A percentile compares a stretch with the other conserved stretches of the same genome.
Conservation (phyloP, 805 yeast species). For the Zygotorulaspora danielsina region DNA sequence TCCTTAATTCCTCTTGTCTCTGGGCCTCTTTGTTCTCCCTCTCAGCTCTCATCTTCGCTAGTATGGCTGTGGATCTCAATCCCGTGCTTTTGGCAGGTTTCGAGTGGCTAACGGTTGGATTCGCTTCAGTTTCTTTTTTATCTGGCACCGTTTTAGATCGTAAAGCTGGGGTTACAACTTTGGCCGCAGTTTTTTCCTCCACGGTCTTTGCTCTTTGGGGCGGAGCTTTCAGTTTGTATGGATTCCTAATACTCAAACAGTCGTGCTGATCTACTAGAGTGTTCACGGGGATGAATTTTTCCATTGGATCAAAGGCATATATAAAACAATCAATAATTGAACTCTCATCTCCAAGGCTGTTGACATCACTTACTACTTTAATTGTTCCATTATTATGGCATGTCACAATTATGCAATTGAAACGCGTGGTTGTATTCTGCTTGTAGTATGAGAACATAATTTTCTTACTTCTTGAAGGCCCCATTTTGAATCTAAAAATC, state of each 20-base stretch:
- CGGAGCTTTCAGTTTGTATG: conserved; percentile 12
- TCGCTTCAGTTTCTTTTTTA: conserved; percentile 8
- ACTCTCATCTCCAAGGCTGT: conserved; percentile 15
- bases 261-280: conserved; percentile 16
- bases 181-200: conserved; percentile 9
- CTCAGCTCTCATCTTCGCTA: conserved; percentile 32
- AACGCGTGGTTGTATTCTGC: conserved; percentile 23
- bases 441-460: conserved; percentile 31
- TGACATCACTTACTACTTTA: conserved; percentile 23
- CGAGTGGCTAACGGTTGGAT: conserved; percentile 4
- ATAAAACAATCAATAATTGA: conserved; percentile 30
- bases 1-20: conserved; percentile 28
- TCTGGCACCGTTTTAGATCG: conserved; percentile 19
- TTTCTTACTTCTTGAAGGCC: conserved; percentile 28
- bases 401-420: conserved; percentile 29
- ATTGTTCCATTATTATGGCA: conserved; percentile 21
- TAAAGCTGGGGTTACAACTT: conserved; percentile 10
- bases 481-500: conserved; percentile 22
- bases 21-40: conserved; percentile 31
- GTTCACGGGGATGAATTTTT: conserved; percentile 26
- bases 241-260: conserved; percentile 20
- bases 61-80: conserved; percentile 31
- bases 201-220: conserved; percentile 14
- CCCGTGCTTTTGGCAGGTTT: conserved; percentile 19
- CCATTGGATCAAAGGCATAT: conserved; percentile 34